Percentiles rank a stretch among this genome's conserved stretches.
phyloP scores from a whole-genome alignment of 306 rosid genomes.

The Bauhinia variegata region DNA sequence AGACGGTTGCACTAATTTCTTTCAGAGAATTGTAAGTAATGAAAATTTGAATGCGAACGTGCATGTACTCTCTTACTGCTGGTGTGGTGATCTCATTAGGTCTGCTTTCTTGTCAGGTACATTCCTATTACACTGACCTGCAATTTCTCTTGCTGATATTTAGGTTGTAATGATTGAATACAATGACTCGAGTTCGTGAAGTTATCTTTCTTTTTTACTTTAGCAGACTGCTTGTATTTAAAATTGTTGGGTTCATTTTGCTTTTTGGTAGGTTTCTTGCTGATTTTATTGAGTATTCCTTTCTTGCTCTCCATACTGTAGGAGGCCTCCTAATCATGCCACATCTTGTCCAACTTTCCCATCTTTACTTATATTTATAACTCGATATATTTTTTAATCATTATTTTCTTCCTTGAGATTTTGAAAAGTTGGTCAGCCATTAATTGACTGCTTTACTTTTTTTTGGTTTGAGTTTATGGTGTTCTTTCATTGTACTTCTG shows the following conservation, averaged over 20 bases:
- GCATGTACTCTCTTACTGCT: conserved; percentile 93
- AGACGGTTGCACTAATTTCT: conserved; percentile 85
- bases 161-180: no score
- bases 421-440: not conserved
- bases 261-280: not conserved
- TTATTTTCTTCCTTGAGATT: not conserved
- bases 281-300: conserved; percentile 21
- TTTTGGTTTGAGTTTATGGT: conserved; percentile 13
- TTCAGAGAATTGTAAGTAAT: conserved; percentile 57
- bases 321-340: conserved; percentile 23
- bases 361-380: not conserved
- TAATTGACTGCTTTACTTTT: conserved; percentile 9
- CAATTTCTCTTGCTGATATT: no score
- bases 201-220: conserved; percentile 16
- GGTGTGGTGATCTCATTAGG: conserved; percentile 96
- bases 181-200: not conserved
- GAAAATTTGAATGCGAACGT: conserved; percentile 71
- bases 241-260: conserved; percentile 28
- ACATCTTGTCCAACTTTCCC: not conserved
- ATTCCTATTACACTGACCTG: no score
- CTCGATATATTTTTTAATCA: not conserved
- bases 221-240: conserved; percentile 1
- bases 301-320: conserved; percentile 2
- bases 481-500: conserved; percentile 22
- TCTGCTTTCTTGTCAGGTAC: conserved; percentile 89